These are phyloP conservation scores for Aspergillus sp. DNA, from an alignment of 2,329 filamentous ascomycete genomes.

Conservation along the genomic window DNA sequence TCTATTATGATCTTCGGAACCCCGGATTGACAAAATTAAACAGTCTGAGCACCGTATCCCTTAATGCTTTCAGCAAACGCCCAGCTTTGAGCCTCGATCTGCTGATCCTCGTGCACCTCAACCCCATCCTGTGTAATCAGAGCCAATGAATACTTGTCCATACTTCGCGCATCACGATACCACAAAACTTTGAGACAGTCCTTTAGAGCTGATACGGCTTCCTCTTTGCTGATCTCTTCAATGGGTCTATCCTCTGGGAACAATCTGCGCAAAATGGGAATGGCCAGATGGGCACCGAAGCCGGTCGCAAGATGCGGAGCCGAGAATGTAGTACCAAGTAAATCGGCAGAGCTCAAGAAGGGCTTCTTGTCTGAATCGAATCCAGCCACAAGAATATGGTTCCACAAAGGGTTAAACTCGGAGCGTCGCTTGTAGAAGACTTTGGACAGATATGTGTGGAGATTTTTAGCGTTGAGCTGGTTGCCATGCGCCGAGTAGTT, in stretches of 20 bases:
- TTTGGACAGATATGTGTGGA: conserved; percentile 95
- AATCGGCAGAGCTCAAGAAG: conserved; percentile 87
- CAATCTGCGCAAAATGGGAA: conserved; percentile 82
- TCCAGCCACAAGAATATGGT: conserved; percentile 87
- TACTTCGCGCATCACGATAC: conserved; percentile 91
- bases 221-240: conserved; percentile 68
- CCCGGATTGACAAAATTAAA: conserved; percentile 29
- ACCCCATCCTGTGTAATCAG: conserved; percentile 88
- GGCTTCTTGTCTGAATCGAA: conserved; percentile 76
- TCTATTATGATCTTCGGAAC: conserved; percentile 12
- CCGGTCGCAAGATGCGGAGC: conserved; percentile 88
- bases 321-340: conserved; percentile 89
- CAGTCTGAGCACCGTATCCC: conserved; percentile 84
- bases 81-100: conserved; percentile 96
- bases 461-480: conserved; percentile 80
- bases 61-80: conserved; percentile 93
- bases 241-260: conserved; percentile 82
- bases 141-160: conserved; percentile 89
- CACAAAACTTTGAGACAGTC: conserved; percentile 98
- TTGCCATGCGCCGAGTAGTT: conserved; percentile 66
- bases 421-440: conserved; percentile 93
- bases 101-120: conserved; percentile 77
- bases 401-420: conserved; percentile 97
- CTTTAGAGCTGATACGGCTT: conserved; percentile 77
- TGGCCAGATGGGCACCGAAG: conserved; percentile 87